Conservation (phyloP, 73 alveolate genomes). For the Symbiodinium pilosum region DNA sequence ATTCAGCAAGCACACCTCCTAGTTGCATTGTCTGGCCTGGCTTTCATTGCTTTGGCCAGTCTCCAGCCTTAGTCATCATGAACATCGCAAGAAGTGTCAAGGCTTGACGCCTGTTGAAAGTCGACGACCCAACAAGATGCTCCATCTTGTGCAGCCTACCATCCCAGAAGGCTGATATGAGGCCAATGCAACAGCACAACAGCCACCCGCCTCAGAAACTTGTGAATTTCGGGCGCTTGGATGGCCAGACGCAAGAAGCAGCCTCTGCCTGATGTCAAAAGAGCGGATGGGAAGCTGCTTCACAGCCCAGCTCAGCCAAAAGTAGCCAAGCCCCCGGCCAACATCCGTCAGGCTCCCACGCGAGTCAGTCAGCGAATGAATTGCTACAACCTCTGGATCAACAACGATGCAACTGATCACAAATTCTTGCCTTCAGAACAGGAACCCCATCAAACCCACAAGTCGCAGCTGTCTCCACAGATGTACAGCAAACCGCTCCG, state of each 20-base stretch:
- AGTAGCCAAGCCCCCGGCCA: constrained; percentile 42
- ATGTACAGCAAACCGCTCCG: not conserved
- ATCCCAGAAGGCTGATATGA: too few relatives aligned
- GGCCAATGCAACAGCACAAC: not conserved
- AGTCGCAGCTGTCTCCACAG: too few relatives aligned
- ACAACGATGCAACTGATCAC: too few relatives aligned
- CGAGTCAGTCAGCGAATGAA: constrained; percentile 49
- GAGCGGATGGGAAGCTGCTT: too few relatives aligned
- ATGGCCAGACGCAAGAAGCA: constrained; percentile 55
- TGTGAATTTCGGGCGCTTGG: constrained; percentile 80
- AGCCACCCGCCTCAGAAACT: constrained; percentile 25
- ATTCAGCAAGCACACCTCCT: too few relatives aligned
- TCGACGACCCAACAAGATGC: not conserved
- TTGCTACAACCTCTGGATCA: constrained; percentile 38
- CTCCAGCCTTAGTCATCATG: not conserved
- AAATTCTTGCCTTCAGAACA: too few relatives aligned
- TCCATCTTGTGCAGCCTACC: not conserved
- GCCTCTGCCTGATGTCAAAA: constrained; percentile 30
- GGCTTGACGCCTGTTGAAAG: too few relatives aligned
- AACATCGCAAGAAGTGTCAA: too few relatives aligned
- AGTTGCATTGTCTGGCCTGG: not conserved
- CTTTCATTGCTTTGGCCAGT: not conserved
- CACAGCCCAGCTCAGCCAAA: too few relatives aligned
- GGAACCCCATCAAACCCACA: too few relatives aligned
- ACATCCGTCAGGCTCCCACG: constrained; percentile 71